These are phyloP conservation scores for Metschnikowia rubicola DNA, from an alignment of 805 yeast genomes.

Conservation along the genomic window DNA sequence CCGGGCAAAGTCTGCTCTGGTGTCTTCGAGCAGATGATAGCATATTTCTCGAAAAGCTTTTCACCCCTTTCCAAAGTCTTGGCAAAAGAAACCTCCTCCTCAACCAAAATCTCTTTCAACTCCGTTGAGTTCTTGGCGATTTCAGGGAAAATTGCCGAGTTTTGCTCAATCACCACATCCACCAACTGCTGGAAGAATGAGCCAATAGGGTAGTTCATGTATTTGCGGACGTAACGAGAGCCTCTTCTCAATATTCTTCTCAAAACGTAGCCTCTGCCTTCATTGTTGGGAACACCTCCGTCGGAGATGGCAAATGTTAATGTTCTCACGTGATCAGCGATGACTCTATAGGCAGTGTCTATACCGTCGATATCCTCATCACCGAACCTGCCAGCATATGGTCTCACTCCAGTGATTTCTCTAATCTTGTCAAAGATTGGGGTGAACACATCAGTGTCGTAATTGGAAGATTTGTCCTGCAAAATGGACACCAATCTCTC, in stretches of 20 bases:
- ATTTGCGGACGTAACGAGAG: slow-evolving; percentile 93
- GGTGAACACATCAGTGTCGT: slow-evolving; percentile 94
- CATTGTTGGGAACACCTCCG: slow-evolving; percentile 99
- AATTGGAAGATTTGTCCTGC: slow-evolving; percentile 88
- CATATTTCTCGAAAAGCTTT: slow-evolving; percentile 90
- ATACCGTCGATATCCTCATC: slow-evolving; percentile 89
- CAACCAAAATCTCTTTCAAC: slow-evolving; percentile 86
- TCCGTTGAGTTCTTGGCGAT: slow-evolving; percentile 65
- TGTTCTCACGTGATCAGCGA: slow-evolving; percentile 98
- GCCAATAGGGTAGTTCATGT: slow-evolving; percentile 94
- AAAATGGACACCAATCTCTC: slow-evolving; percentile 94
- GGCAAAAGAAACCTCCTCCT: slow-evolving; percentile 93
- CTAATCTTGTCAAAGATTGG: slow-evolving; percentile 85
- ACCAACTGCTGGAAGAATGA: slow-evolving; percentile 88
- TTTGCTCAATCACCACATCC: slow-evolving; percentile 89
- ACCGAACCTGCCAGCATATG: slow-evolving; percentile 90
- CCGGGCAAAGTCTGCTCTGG: slow-evolving; percentile 80
- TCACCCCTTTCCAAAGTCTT: slow-evolving; percentile 98
- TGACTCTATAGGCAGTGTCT: slow-evolving; percentile 96
- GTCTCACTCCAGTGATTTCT: slow-evolving; percentile 89
- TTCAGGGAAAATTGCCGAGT: slow-evolving; percentile 88
- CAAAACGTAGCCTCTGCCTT: slow-evolving; percentile 97
- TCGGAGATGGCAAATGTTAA: slow-evolving; percentile 93
- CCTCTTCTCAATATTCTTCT: slow-evolving; percentile 98
- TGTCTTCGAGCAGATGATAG: slow-evolving; percentile 72